These are phyloP conservation scores for Daucus carota DNA, from an alignment of 129 eudicot species.

Conservation along the genomic window DH1_v3.0 NC_030384.2:39066501-39067000, in stretches of 20 bases:
- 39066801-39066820: slow-evolving; percentile 20
- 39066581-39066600: slow-evolving; percentile 78
- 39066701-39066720: slow-evolving; percentile 69
- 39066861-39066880: neutral
- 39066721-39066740: slow-evolving; percentile 66
- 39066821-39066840: neutral
- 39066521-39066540: slow-evolving; percentile 98
- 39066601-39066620: slow-evolving; percentile 4
- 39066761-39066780: slow-evolving; percentile 74
- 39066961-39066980: neutral
- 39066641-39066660: slow-evolving; percentile 4
- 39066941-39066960: too few relatives aligned
- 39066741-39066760: slow-evolving; percentile 83
- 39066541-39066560: slow-evolving; percentile 94
- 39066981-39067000: neutral
- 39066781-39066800: slow-evolving; percentile 93
- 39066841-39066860: neutral
- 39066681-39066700: slow-evolving; percentile 59
- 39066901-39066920: neutral
- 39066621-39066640: neutral
- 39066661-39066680: slow-evolving; percentile 11
- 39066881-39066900: neutral
- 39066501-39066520: slow-evolving; percentile 83
- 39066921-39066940: too few relatives aligned
- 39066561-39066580: slow-evolving; percentile 74